Evolutionary conservation across 192 early-diverging fungal species (phyloP).

Genomic region (Coemansia sp.): DNA sequence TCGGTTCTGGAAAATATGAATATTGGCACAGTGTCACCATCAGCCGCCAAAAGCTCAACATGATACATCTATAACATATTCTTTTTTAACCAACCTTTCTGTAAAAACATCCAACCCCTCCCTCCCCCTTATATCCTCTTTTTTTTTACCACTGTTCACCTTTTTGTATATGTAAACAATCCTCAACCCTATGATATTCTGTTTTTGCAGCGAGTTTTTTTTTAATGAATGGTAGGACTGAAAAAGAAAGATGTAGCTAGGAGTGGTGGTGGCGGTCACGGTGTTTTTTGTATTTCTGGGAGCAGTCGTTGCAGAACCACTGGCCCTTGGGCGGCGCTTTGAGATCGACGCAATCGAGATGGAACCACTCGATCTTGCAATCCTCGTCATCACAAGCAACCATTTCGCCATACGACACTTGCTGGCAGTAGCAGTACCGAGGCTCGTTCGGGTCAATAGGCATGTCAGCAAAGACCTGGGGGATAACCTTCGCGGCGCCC

Average conservation of each 20-base stretch:
- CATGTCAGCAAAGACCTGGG: constrained; percentile 58
- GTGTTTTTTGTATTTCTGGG: constrained; percentile 41
- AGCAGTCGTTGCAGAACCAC: constrained; percentile 93
- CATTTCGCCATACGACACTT: constrained; percentile 97
- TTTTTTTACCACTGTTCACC: too few species aligned
- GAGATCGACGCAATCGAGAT: constrained; percentile 89
- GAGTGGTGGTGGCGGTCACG: constrained; percentile 24
- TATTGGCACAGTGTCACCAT: constrained; percentile 8
- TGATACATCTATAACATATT: too few species aligned
- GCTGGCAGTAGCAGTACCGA: constrained; percentile 92
- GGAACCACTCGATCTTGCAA: constrained; percentile 98
- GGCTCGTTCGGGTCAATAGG: constrained; percentile 97
- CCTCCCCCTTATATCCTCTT: not conserved
- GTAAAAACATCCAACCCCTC: not conserved
- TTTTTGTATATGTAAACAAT: too few species aligned
- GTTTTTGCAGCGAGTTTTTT: too few species aligned
- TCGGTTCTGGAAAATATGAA: constrained; percentile 14
- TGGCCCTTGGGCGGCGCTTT: constrained; percentile 85
- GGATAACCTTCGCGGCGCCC: constrained; percentile 16
- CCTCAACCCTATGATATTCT: too few species aligned
- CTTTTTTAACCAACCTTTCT: not conserved
- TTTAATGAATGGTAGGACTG: too few species aligned
- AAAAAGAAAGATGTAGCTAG: not conserved
- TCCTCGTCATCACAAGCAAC: constrained; percentile 90
- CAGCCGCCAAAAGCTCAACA: not conserved